Evolutionary conservation across 345 rosid genomes (phyloP).

Genomic region (Eucalyptus rudis): DNA sequence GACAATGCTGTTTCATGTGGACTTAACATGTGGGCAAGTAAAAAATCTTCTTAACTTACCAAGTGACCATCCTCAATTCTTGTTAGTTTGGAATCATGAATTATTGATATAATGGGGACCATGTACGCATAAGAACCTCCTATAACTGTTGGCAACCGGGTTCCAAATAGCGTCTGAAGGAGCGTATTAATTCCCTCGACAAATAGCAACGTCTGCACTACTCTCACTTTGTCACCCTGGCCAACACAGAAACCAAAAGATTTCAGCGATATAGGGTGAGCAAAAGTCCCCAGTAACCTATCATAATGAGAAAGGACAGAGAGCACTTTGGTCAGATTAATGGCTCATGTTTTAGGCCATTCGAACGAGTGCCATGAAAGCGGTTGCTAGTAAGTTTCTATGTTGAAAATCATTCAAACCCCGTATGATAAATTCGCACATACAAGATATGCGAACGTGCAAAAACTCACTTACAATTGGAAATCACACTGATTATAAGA

Average conservation of each 20-base stretch:
- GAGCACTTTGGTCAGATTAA: not conserved
- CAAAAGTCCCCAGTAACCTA: not conserved
- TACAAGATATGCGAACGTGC: not conserved
- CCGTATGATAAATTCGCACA: not conserved
- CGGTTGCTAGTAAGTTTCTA: not conserved
- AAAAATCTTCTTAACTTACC: constrained; percentile 36
- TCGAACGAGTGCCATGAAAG: not conserved
- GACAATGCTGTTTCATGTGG: not conserved
- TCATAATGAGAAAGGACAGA: not conserved
- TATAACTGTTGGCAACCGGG: constrained; percentile 84
- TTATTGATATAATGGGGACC: constrained; percentile 92
- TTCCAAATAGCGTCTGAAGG: constrained; percentile 85
- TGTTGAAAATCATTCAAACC: not conserved
- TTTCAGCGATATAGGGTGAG: not conserved
- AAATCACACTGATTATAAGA: not conserved
- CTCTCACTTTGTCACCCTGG: constrained; percentile 95
- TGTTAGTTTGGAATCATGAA: constrained; percentile 65
- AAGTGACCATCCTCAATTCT: constrained; percentile 55
- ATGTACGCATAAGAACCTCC: constrained; percentile 97
- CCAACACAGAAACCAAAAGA: not conserved
- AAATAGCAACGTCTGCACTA: constrained; percentile 84
- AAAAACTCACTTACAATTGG: not conserved
- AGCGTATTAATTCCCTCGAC: constrained; percentile 91
- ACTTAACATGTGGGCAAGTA: not conserved
- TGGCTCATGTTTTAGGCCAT: not conserved